Evolutionary conservation across 306 rosid species (phyloP).

Genomic region (Lathyrus tuberosus): DNA sequence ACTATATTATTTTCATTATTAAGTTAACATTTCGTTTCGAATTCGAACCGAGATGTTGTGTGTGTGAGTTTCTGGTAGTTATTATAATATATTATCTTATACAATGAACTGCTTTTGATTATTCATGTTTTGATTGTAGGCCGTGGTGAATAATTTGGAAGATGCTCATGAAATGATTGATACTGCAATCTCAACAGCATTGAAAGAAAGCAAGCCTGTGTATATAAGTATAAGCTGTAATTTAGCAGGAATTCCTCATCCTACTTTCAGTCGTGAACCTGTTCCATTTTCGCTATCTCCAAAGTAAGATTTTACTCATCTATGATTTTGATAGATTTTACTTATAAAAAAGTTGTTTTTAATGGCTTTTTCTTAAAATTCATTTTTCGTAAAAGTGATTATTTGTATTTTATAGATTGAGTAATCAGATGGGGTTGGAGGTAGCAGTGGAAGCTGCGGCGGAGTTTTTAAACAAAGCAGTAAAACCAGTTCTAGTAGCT

Average conservation of each 20-base stretch:
- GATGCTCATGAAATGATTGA: conserved; percentile 90
- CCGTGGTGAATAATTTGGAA: conserved; percentile 72
- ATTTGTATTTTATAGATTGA: conserved; percentile 44
- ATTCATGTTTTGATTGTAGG: conserved; percentile 42
- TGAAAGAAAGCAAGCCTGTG: conserved; percentile 94
- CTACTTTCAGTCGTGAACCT: conserved; percentile 61
- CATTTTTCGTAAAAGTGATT: not conserved
- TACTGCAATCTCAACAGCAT: conserved; percentile 69
- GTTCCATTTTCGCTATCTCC: conserved; percentile 64
- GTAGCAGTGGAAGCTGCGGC: conserved; percentile 71
- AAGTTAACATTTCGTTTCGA: too few relatives aligned
- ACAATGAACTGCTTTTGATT: too few relatives aligned
- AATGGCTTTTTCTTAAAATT: not conserved
- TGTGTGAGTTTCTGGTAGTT: too few relatives aligned
- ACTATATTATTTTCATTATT: not conserved
- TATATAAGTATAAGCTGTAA: conserved; percentile 89
- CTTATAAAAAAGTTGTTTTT: too few relatives aligned
- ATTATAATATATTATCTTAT: too few relatives aligned
- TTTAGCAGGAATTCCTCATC: conserved; percentile 63
- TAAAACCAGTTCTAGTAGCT: conserved; percentile 68
- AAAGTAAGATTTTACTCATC: conserved; percentile 38
- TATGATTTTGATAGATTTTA: too few relatives aligned
- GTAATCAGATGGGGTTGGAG: conserved; percentile 56
- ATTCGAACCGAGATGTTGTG: too few relatives aligned
- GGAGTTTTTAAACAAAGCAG: conserved; percentile 66